Base-by-base conservation (phyloP, 768 basidiomycete species). In the Dioszegia aurantiaca region DNA sequence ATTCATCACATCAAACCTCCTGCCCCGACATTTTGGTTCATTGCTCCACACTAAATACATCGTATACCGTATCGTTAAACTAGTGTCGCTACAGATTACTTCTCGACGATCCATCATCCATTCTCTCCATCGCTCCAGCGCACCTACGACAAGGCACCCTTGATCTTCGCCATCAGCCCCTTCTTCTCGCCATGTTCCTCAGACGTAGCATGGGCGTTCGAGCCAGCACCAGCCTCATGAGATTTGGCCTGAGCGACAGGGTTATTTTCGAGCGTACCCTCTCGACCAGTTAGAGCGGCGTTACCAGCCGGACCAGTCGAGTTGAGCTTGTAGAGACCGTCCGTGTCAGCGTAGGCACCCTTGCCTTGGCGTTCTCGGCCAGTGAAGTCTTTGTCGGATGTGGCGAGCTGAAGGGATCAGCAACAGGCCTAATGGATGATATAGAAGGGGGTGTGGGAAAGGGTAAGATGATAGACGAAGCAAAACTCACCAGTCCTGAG, bases 251-350 rank as follows among this genome's bases (percentile, higher is more conserved):
- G 56, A n/a, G 62, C 65, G 27, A 72, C 61, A n/a, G 68, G 68
- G 67, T 68, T 69, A 21, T 59, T 59, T 10, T 42, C 40, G 46
- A 55, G 40, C 28, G 42, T 62, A 31, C 70, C 70, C 49, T 72
- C 70, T 57, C 70, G 65, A 40, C 70, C 70, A 26, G 70, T 72
- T 30, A 72, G 40, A 26, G 70, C 70, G 14, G 67, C 41, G 52
- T 65, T 61, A 36, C 63, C 65, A 11, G 52, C 58, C 17, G 67
- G 65, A 17, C 65, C 69, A 21, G 60, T 51, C 27, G 58, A 61
- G 69, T 70, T 70, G 33, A 52, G 49, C 48, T 67, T 44, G 65
- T 61, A 67, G 28, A 40, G 47, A 44, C 58, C 65, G 24, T 61
- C 24, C 24, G 57, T 44, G 46, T 72, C 70, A 53, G 57, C 43